Percentiles rank a stretch among this genome's conserved stretches.
These are phyloP conservation scores for Puccinia sorghi DNA, from an alignment of 1,284 basidiomycete species.

Conservation along the genomic window DNA sequence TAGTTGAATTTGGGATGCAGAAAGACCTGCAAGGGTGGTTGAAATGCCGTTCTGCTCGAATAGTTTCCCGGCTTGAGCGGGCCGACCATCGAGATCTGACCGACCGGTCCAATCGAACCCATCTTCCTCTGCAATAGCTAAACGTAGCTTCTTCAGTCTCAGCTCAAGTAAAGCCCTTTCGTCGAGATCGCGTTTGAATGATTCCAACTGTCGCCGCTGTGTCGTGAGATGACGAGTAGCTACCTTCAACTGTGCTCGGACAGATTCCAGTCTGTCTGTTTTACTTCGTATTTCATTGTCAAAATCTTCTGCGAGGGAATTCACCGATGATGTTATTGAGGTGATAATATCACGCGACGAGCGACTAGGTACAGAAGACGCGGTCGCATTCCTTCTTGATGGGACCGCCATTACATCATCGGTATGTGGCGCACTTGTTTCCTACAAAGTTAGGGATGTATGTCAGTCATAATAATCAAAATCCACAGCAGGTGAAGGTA, in stretches of 20 bases:
- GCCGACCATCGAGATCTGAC: slow-evolving; percentile 66
- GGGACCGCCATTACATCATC: slow-evolving; percentile 59
- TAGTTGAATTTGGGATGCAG: slow-evolving; percentile 53
- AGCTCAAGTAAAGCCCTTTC: slow-evolving; percentile 77
- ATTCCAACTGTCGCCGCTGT: slow-evolving; percentile 76
- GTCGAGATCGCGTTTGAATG: slow-evolving; percentile 69
- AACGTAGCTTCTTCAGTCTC: slow-evolving; percentile 75
- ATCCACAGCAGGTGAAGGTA: not conserved
- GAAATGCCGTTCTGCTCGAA: slow-evolving; percentile 72
- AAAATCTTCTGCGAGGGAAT: slow-evolving; percentile 75
- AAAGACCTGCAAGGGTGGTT: slow-evolving; percentile 58
- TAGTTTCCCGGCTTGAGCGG: slow-evolving; percentile 63
- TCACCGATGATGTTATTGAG: slow-evolving; percentile 74
- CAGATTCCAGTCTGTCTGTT: slow-evolving; percentile 78
- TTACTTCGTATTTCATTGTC: slow-evolving; percentile 79
- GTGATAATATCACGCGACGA: slow-evolving; percentile 73
- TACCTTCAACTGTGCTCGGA: slow-evolving; percentile 79
- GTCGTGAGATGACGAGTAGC: slow-evolving; percentile 87
- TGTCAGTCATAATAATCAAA: slow-evolving; percentile 42
- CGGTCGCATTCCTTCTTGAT: slow-evolving; percentile 47
- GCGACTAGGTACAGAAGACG: slow-evolving; percentile 54
- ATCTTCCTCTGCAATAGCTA: slow-evolving; percentile 74
- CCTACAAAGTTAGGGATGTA: slow-evolving; percentile 51
- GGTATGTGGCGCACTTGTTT: slow-evolving; percentile 51
- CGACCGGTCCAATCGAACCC: slow-evolving; percentile 84